These are phyloP conservation scores for Chrysosporium queenslandicum DNA, from an alignment of 2,329 filamentous ascomycete genomes.

Conservation along the genomic window DNA sequence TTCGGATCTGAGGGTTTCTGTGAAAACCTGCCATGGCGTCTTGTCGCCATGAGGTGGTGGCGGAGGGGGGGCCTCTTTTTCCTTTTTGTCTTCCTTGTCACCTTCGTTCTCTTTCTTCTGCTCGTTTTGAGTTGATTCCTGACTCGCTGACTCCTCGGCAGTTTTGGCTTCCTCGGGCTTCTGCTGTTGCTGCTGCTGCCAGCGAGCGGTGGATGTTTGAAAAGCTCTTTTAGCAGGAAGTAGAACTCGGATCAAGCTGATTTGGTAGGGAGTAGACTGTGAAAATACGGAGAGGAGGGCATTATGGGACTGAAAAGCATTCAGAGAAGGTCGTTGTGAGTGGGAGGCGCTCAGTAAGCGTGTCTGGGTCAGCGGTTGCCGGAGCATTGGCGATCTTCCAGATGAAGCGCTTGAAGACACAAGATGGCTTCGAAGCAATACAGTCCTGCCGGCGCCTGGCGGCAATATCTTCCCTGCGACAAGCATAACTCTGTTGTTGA, in stretches of 20 bases:
- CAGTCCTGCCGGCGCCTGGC: slow-evolving; percentile 31
- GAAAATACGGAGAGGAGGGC: slow-evolving; percentile 29
- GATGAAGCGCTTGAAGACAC: slow-evolving; percentile 26
- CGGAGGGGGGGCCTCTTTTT: slow-evolving; percentile 60
- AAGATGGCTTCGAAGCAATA: slow-evolving; percentile 28
- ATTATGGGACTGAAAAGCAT: slow-evolving; percentile 14
- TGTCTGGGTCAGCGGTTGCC: slow-evolving; percentile 28
- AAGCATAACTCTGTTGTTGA: slow-evolving; percentile 31
- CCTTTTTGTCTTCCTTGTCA: slow-evolving; percentile 38
- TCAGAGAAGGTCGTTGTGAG: slow-evolving; percentile 28
- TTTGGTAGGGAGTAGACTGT: slow-evolving; percentile 28
- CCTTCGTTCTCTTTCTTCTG: slow-evolving; percentile 40
- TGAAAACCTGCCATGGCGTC: slow-evolving; percentile 97
- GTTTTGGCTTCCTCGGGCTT: slow-evolving; percentile 30
- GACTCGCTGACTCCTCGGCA: slow-evolving; percentile 19
- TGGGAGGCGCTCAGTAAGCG: slow-evolving; percentile 25
- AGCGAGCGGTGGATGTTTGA: slow-evolving; percentile 27
- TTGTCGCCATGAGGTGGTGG: slow-evolving; percentile 97
- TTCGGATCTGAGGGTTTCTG: slow-evolving; percentile 86
- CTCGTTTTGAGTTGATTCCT: slow-evolving; percentile 38
- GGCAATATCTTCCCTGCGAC: slow-evolving; percentile 27
- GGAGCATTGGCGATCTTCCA: slow-evolving; percentile 24
- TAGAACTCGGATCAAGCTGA: slow-evolving; percentile 23
- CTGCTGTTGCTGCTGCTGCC: slow-evolving; percentile 34
- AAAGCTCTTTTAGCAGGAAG: slow-evolving; percentile 32